phyloP scores from a whole-genome alignment of 2,329 filamentous ascomycete genomes.

The Ambrosiella xylebori region DNA sequence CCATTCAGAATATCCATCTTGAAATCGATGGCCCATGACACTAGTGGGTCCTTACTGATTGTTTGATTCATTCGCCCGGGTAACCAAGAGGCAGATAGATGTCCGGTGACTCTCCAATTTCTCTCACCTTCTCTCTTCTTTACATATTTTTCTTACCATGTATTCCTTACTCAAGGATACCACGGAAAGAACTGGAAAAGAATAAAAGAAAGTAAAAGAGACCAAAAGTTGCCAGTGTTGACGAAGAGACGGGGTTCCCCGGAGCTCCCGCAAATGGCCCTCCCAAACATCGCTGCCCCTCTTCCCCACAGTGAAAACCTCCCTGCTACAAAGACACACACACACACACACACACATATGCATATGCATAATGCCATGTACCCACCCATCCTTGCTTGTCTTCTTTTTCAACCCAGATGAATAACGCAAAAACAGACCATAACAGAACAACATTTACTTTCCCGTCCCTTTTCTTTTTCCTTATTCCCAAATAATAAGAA shows the following conservation, averaged over 20 bases:
- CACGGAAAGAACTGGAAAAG: neutral
- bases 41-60: neutral
- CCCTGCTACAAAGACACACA: no score
- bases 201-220: neutral
- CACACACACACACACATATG: no score
- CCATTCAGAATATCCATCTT: neutral
- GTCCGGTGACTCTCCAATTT: no score
- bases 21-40: neutral
- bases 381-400: no score
- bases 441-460: neutral
- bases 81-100: no score
- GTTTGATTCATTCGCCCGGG: no score
- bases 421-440: no score
- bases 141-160: neutral
- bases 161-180: neutral
- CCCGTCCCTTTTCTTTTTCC: neutral
- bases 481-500: neutral
- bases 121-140: neutral
- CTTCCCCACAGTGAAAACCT: no score
- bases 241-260: neutral
- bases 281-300: neutral
- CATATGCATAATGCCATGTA: no score
- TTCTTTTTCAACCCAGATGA: no score
- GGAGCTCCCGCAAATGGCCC: neutral
- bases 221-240: conserved; percentile 2